These are phyloP conservation scores for Stachybotrys echinatus DNA, from an alignment of 2,329 filamentous ascomycete species.

Conservation along the genomic window DNA sequence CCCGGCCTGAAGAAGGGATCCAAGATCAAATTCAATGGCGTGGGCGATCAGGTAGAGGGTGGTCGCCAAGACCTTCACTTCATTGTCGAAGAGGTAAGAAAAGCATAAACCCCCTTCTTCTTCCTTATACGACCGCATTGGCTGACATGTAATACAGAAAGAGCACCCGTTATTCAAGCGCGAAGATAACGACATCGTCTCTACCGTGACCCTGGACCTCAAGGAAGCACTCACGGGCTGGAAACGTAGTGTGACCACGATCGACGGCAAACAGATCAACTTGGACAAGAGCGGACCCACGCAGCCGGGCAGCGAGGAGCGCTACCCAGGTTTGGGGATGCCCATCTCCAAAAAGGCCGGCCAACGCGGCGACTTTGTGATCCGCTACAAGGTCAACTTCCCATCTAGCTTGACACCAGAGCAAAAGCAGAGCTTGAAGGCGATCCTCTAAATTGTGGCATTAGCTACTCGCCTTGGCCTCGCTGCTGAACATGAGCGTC, in stretches of 20 bases:
- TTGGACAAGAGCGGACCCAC: slow-evolving; percentile 81
- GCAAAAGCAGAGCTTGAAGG: slow-evolving; percentile 77
- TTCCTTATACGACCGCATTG: background rate
- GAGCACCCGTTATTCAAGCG: slow-evolving; percentile 77
- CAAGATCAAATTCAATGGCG: slow-evolving; percentile 96
- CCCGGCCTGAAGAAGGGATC: slow-evolving; percentile 92
- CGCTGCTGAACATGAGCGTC: background rate
- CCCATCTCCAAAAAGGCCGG: slow-evolving; percentile 84
- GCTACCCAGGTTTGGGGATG: slow-evolving; percentile 87
- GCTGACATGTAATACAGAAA: slow-evolving; percentile 61
- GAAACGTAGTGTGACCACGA: slow-evolving; percentile 86
- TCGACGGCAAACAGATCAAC: slow-evolving; percentile 80
- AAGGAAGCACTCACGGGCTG: slow-evolving; percentile 95
- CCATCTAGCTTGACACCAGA: slow-evolving; percentile 68
- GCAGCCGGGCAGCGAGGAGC: slow-evolving; percentile 74
- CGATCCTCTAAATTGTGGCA: slow-evolving; percentile 56
- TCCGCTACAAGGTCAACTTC: slow-evolving; percentile 91
- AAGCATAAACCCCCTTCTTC: background rate
- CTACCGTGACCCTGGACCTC: slow-evolving; percentile 73
- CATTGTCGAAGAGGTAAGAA: slow-evolving; percentile 81
- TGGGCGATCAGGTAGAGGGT: slow-evolving; percentile 96
- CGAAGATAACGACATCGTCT: slow-evolving; percentile 80
- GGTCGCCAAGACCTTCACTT: slow-evolving; percentile 95
- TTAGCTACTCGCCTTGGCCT: background rate
- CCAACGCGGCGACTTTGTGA: slow-evolving; percentile 79